Evolutionary conservation across 768 basidiomycete species (phyloP).

Genomic region (Psilocybe cyanescens): DNA sequence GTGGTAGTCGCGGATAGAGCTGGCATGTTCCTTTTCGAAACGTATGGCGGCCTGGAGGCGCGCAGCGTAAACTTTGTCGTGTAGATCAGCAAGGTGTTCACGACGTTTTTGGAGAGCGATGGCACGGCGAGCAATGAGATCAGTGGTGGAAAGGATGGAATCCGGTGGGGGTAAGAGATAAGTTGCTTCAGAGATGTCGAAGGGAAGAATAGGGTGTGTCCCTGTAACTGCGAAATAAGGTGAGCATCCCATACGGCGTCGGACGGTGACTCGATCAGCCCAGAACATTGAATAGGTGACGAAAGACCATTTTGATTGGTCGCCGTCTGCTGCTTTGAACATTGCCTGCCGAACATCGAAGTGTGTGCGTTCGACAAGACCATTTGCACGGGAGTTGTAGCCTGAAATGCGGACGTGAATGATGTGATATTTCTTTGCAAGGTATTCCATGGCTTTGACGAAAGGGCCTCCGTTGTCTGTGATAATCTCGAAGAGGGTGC

Average conservation of each 20-base stretch:
- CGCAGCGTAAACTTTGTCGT: slow-evolving; percentile 15
- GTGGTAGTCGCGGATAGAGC: slow-evolving; percentile 26
- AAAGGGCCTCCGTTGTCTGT: slow-evolving; percentile 37
- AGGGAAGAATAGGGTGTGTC: slow-evolving; percentile 31
- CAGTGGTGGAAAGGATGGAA: slow-evolving; percentile 20
- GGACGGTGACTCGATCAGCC: slow-evolving; percentile 32
- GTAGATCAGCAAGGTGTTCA: slow-evolving; percentile 13
- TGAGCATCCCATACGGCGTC: slow-evolving; percentile 29
- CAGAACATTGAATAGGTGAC: slow-evolving; percentile 20
- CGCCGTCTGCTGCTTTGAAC: slow-evolving; percentile 33
- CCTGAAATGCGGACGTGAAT: slow-evolving; percentile 9
- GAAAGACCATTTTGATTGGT: slow-evolving; percentile 34
- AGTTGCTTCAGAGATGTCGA: slow-evolving; percentile 34
- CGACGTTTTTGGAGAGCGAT: slow-evolving; percentile 15
- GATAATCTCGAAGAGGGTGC: slow-evolving; percentile 36
- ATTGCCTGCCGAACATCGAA: slow-evolving; percentile 35
- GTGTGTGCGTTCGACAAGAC: slow-evolving; percentile 22
- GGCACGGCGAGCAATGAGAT: slow-evolving; percentile 13
- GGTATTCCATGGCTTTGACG: slow-evolving; percentile 24
- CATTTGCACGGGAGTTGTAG: slow-evolving; percentile 28
- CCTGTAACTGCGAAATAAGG: slow-evolving; percentile 34
- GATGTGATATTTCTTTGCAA: slow-evolving; percentile 27
- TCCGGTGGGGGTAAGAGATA: slow-evolving; percentile 26
- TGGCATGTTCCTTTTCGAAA: slow-evolving; percentile 22
- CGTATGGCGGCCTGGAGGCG: slow-evolving; percentile 11